Evolutionary conservation across 768 basidiomycete species (phyloP).

Genomic region (Leccinellum albellum): DNA sequence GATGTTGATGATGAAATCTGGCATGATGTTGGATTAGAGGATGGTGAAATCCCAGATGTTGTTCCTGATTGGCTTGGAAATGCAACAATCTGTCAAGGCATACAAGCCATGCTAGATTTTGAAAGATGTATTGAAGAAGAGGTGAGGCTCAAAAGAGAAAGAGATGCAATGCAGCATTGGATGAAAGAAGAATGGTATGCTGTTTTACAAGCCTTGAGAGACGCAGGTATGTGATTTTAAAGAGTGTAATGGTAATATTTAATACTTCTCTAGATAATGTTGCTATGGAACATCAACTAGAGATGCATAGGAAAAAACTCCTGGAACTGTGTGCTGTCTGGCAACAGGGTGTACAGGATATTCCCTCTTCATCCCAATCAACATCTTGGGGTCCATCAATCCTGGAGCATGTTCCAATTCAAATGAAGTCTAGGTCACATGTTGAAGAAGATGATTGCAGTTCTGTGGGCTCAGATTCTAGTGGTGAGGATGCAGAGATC

Average conservation of each 20-base stretch:
- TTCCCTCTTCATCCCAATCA: background rate
- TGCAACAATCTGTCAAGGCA: background rate
- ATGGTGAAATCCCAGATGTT: background rate
- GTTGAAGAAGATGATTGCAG: too few species aligned
- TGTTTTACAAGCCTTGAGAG: background rate
- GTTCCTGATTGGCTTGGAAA: background rate
- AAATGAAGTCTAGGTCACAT: background rate
- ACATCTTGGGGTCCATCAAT: background rate
- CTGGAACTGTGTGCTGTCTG: background rate
- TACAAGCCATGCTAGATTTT: background rate
- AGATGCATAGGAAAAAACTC: background rate
- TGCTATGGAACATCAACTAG: background rate
- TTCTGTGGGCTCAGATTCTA: background rate
- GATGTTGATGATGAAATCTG: background rate
- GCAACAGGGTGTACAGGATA: background rate
- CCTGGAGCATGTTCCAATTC: background rate
- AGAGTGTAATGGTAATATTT: background rate
- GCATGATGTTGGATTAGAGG: background rate
- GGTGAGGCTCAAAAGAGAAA: background rate
- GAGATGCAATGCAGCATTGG: background rate
- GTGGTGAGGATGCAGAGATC: too few species aligned
- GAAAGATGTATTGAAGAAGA: background rate
- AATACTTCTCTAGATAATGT: background rate
- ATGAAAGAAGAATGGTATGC: background rate
- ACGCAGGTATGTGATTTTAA: background rate